A percentile compares a stretch with the other conserved stretches of the same genome.
Evolutionary conservation across 148 eudicot genomes (phyloP).

Genomic region (Agrostemma githago): DNA sequence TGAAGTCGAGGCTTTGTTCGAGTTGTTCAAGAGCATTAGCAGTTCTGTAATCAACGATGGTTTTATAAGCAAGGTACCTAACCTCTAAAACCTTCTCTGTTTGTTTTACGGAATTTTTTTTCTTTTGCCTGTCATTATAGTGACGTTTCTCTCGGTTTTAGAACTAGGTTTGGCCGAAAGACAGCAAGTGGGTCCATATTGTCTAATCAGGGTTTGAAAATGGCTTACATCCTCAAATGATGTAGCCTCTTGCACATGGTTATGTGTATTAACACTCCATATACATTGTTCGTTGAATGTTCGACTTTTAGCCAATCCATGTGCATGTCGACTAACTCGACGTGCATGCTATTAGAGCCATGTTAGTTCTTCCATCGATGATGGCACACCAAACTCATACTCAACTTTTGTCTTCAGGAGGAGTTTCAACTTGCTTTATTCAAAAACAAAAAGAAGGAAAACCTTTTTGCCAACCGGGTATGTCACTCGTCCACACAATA

Average conservation of each 20-base stretch:
- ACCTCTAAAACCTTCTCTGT: neutral
- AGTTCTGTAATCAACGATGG: constrained; percentile 90
- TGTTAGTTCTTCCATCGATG: neutral
- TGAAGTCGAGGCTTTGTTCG: constrained; percentile 97
- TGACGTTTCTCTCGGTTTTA: neutral
- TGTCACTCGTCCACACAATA: constrained; percentile 15
- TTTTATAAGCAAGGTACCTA: constrained; percentile 80
- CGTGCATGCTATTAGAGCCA: no score
- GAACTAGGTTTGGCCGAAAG: neutral
- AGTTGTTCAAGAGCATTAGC: constrained; percentile 87
- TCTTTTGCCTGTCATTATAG: no score
- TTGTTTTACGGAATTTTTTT: no score
- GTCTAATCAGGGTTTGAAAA: neutral
- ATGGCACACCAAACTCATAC: constrained; percentile 3
- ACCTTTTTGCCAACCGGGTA: constrained; percentile 93
- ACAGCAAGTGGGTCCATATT: neutral
- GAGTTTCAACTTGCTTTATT: constrained; percentile 88
- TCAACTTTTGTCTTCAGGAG: constrained; percentile 49
- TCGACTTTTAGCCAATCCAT: neutral
- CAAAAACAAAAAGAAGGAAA: constrained; percentile 87
- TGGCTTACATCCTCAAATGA: neutral
- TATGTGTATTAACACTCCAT: neutral
- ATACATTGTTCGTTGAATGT: neutral
- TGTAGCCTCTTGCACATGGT: neutral
- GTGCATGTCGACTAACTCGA: neutral